Evolutionary conservation across 2,329 filamentous ascomycete genomes (phyloP).

Genomic region (Macrophomina pseudophaseolina): DNA sequence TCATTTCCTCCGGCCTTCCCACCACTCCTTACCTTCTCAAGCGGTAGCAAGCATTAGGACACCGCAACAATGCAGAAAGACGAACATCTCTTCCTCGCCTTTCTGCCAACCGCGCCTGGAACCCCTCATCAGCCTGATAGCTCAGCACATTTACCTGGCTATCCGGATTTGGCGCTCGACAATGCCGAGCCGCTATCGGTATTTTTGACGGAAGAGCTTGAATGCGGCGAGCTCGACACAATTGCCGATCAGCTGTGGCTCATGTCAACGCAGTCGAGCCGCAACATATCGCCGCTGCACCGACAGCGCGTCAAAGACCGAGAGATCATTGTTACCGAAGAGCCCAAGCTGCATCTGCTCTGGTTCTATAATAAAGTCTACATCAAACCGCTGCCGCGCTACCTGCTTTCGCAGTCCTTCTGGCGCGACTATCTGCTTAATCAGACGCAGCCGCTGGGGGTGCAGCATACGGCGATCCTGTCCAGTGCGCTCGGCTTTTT

Average conservation of each 20-base stretch:
- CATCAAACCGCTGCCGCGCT: conserved; percentile 33
- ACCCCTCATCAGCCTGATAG: not conserved
- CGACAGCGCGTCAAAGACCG: conserved; percentile 30
- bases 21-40: not conserved
- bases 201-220: not conserved
- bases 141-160: not conserved
- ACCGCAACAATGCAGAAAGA: not conserved
- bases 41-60: not conserved
- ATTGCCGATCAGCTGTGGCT: conserved; percentile 29
- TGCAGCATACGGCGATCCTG: not conserved
- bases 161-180: not conserved
- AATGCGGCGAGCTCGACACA: not conserved
- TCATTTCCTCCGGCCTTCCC: not conserved
- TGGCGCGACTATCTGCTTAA: conserved; percentile 27
- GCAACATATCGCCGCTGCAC: conserved; percentile 31
- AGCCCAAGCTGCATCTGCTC: conserved; percentile 31
- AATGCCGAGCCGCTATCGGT: not conserved
- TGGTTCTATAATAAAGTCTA: conserved; percentile 33
- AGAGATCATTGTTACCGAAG: conserved; percentile 32
- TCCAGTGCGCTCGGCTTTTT: conserved; percentile 36
- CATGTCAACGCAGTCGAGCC: conserved; percentile 30
- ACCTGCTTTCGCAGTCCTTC: conserved; percentile 31
- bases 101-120: not conserved
- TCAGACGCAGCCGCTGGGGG: not conserved
- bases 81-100: not conserved